These are phyloP conservation scores for Quercus bicolor DNA, from an alignment of 306 rosid genomes.

Conservation along the genomic window DNA sequence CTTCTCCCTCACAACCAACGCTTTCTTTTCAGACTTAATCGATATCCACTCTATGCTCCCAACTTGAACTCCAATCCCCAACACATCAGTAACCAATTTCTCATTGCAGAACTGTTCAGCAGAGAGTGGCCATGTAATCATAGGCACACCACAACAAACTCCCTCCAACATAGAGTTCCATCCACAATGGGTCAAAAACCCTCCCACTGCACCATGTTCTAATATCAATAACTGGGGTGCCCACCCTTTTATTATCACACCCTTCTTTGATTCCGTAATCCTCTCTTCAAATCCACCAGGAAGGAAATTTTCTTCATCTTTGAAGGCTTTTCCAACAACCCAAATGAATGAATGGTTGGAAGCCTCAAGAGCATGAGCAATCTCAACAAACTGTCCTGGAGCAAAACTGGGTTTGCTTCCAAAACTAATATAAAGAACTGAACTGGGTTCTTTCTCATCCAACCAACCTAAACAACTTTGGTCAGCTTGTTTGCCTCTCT, in stretches of 20 bases:
- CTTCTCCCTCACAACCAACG: slow-evolving; percentile 35
- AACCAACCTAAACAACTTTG: slow-evolving; percentile 45
- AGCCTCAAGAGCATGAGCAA: slow-evolving; percentile 57
- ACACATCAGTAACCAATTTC: slow-evolving; percentile 51
- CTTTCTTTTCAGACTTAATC: slow-evolving; percentile 27
- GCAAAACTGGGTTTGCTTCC: slow-evolving; percentile 48
- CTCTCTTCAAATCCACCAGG: slow-evolving; percentile 48
- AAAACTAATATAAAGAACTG: slow-evolving; percentile 56
- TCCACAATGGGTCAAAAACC: slow-evolving; percentile 73
- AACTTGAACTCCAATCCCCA: slow-evolving; percentile 51
- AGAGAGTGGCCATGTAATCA: slow-evolving; percentile 68
- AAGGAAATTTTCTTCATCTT: slow-evolving; percentile 9
- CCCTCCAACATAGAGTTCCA: slow-evolving; percentile 78
- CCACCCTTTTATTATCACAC: slow-evolving; percentile 64
- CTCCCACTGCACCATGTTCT: slow-evolving; percentile 52
- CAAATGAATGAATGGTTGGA: slow-evolving; percentile 51
- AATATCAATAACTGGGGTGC: slow-evolving; percentile 63
- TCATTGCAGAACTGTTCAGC: slow-evolving; percentile 75
- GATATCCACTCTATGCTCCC: slow-evolving; percentile 61
- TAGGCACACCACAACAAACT: slow-evolving; percentile 44
- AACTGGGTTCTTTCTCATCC: slow-evolving; percentile 44
- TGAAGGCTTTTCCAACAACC: slow-evolving; percentile 49
- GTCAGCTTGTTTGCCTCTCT: slow-evolving; percentile 43
- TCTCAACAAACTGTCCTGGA: slow-evolving; percentile 40
- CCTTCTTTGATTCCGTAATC: slow-evolving; percentile 37